Evolutionary conservation across 2,329 filamentous ascomycete genomes (phyloP).

Genomic region (Colletotrichum spinosum): DNA sequence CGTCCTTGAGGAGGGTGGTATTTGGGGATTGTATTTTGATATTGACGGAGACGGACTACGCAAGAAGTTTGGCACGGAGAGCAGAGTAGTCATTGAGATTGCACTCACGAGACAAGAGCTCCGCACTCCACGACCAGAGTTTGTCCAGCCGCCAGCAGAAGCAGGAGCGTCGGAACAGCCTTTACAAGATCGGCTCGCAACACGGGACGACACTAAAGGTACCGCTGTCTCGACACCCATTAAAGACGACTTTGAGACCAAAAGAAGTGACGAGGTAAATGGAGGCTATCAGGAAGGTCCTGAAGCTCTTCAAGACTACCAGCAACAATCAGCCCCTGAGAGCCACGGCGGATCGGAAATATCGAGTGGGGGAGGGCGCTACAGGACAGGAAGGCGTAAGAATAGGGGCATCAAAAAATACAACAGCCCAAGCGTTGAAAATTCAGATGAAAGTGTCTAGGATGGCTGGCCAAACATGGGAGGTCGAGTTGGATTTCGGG

Average conservation of each 20-base stretch:
- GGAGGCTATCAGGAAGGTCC: neutral
- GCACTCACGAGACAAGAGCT: constrained; percentile 66
- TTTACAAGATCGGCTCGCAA: neutral
- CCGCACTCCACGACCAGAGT: constrained; percentile 27
- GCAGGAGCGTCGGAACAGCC: neutral
- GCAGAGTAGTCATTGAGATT: constrained; percentile 64
- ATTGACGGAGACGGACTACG: constrained; percentile 55
- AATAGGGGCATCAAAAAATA: constrained; percentile 2
- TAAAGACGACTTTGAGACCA: neutral
- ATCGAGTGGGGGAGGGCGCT: neutral
- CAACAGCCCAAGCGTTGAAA: constrained; percentile 13
- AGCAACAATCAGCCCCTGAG: too few relatives aligned
- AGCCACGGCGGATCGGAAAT: neutral
- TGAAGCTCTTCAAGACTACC: too few relatives aligned
- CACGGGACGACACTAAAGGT: neutral
- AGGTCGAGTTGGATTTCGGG: neutral
- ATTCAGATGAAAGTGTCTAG: neutral
- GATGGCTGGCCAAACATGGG: neutral
- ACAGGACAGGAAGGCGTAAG: neutral
- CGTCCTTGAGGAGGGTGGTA: constrained; percentile 56
- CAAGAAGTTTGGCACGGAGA: constrained; percentile 57
- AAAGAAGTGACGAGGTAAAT: neutral
- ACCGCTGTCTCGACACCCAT: too few relatives aligned
- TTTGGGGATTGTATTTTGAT: constrained; percentile 63
- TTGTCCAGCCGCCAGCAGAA: neutral